phyloP scores from a whole-genome alignment of 352 stramenopile species.

The Pythium rhizo-oryzae region DNA sequence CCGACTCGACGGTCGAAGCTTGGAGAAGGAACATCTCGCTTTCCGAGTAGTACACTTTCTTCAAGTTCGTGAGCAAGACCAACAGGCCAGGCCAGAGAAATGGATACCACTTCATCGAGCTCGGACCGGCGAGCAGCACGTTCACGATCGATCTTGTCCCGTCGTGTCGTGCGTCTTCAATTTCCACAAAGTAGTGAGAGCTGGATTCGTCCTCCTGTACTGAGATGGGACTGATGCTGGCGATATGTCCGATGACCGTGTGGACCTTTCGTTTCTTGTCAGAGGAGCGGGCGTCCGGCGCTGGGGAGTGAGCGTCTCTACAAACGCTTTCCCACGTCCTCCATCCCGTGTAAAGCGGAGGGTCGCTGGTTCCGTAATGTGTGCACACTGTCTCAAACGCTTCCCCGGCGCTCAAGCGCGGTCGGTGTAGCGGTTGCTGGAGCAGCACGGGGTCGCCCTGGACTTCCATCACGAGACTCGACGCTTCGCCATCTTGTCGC shows the following conservation, averaged over 20 bases:
- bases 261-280: conserved; percentile 41
- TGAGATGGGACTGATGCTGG: conserved; percentile 58
- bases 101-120: conserved; percentile 41
- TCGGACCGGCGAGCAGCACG: conserved; percentile 50
- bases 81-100: conserved; percentile 49
- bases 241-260: conserved; percentile 49
- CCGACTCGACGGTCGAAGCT: conserved; percentile 8
- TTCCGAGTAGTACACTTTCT: conserved; percentile 68
- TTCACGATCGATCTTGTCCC: conserved; percentile 34
- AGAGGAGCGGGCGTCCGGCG: conserved; percentile 9
- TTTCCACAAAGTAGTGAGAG: conserved; percentile 71
- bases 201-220: conserved; percentile 37
- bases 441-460: conserved; percentile 27
- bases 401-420: conserved; percentile 18
- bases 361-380: conserved; percentile 42
- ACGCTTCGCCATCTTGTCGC: conserved; percentile 6
- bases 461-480: conserved; percentile 47
- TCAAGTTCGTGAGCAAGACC: conserved; percentile 59
- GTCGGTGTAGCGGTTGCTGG: background rate
- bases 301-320: background rate
- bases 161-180: conserved; percentile 33
- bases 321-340: conserved; percentile 28
- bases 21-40: conserved; percentile 68
- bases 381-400: conserved; percentile 33
- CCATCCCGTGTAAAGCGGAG: conserved; percentile 46